phyloP scores from a whole-genome alignment of 2,329 filamentous ascomycete genomes.

The Hirsutella rhossiliensis region DNA sequence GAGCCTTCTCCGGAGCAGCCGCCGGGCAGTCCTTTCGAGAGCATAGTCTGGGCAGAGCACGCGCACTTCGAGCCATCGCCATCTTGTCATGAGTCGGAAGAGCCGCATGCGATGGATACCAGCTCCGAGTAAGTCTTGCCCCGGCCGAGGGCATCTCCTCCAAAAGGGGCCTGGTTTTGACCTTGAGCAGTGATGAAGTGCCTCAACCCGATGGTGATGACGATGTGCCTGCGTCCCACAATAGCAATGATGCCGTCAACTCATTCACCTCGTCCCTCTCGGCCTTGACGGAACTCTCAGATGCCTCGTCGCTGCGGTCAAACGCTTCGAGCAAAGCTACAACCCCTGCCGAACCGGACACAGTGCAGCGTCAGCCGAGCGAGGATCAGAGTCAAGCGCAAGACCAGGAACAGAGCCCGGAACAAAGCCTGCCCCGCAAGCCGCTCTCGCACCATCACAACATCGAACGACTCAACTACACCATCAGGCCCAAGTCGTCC shows the following conservation, averaged over 20 bases:
- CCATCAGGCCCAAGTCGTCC: conserved; percentile 65
- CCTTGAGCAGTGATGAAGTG: conserved; percentile 7
- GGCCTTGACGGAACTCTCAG: conserved; percentile 40
- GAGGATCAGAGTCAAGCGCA: conserved; percentile 5
- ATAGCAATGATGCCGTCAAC: conserved; percentile 14
- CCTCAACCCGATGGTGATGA: conserved; percentile 7
- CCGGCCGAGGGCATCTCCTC: neutral
- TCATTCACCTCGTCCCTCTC: conserved; percentile 43
- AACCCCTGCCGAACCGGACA: conserved; percentile 38
- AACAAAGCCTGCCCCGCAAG: conserved; percentile 2
- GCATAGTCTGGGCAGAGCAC: conserved; percentile 31
- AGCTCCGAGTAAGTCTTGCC: conserved; percentile 15
- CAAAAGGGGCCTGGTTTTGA: neutral
- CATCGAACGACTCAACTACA: conserved; percentile 30
- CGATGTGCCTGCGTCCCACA: conserved; percentile 5
- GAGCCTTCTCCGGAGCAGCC: conserved; percentile 17
- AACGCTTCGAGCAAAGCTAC: conserved; percentile 51
- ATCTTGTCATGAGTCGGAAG: conserved; percentile 12
- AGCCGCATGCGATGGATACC: conserved; percentile 9
- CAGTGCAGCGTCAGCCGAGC: conserved; percentile 9
- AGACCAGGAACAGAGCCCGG: too few species aligned
- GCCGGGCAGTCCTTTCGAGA: conserved; percentile 27
- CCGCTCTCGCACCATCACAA: conserved; percentile 16
- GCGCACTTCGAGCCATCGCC: conserved; percentile 17
- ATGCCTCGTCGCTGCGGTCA: conserved; percentile 41